A percentile compares a stretch with the other conserved stretches of the same genome.
Evolutionary conservation across 495 filamentous ascomycete genomes (phyloP).

Genomic region (Xanthoparmelia taractica): DNA sequence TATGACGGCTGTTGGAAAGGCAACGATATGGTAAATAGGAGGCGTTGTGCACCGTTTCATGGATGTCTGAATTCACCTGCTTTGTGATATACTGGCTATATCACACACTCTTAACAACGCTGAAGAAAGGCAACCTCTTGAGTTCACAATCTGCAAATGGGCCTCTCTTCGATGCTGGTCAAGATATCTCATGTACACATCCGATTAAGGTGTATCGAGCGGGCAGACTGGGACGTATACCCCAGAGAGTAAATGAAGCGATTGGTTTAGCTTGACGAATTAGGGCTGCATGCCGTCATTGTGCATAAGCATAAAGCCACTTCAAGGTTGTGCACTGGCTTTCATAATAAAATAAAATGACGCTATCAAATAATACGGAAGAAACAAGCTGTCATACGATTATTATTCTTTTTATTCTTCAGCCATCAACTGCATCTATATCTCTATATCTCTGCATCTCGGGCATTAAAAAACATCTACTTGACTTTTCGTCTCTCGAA

Average conservation of each 20-base stretch:
- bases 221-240: too few species aligned
- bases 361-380: too few species aligned
- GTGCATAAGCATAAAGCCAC: neutral
- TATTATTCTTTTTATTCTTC: too few species aligned
- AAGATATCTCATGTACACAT: neutral
- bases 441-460: neutral
- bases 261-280: neutral
- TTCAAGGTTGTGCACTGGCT: neutral
- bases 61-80: neutral
- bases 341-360: neutral
- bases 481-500: too few species aligned
- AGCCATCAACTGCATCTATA: neutral
- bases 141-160: neutral
- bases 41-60: neutral
- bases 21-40: neutral
- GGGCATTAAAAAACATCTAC: neutral
- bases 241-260: neutral
- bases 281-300: neutral
- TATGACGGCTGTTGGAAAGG: slow-evolving; percentile 8
- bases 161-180: neutral
- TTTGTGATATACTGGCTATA: slow-evolving; percentile 9
- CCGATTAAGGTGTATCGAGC: too few species aligned
- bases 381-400: too few species aligned
- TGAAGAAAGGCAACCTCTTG: neutral
- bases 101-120: neutral